These are phyloP conservation scores for Fusarium gaditjirri DNA, from an alignment of 2,329 filamentous ascomycete species.

Conservation along the genomic window DNA sequence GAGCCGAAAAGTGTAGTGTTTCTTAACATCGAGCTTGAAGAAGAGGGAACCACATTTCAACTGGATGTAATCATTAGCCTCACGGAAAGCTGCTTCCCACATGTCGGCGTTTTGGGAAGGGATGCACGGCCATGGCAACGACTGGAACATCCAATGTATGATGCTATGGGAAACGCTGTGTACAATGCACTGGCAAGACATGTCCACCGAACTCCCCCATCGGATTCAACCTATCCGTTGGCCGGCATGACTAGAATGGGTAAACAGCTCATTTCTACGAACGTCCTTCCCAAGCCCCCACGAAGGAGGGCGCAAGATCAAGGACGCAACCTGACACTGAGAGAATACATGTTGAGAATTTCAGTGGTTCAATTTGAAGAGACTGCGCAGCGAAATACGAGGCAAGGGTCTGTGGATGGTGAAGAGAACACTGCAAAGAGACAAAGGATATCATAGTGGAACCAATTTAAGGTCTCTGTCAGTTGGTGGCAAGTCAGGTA, in stretches of 20 bases:
- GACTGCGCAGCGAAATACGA: too few relatives aligned
- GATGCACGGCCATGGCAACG: neutral
- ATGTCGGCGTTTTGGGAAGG: fast-evolving
- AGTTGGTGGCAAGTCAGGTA: neutral
- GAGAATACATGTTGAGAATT: neutral
- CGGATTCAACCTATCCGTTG: neutral
- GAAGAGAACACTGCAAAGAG: fast-evolving
- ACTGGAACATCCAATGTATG: neutral
- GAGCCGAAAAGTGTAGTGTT: neutral
- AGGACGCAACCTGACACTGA: fast-evolving
- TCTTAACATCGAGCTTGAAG: neutral
- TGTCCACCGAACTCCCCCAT: neutral
- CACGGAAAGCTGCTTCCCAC: neutral
- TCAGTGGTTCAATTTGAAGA: neutral
- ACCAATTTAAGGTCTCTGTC: neutral
- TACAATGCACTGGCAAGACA: neutral
- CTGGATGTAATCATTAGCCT: fast-evolving
- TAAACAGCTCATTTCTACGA: fast-evolving
- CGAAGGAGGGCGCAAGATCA: fast-evolving
- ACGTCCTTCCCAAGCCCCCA: neutral
- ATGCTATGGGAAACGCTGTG: fast-evolving
- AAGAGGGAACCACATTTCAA: fast-evolving
- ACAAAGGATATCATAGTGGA: neutral
- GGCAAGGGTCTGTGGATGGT: neutral
- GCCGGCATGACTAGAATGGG: fast-evolving